Evolutionary conservation across 2,329 filamentous ascomycete genomes (phyloP).

Genomic region (Zymoseptoria tritici): DNA sequence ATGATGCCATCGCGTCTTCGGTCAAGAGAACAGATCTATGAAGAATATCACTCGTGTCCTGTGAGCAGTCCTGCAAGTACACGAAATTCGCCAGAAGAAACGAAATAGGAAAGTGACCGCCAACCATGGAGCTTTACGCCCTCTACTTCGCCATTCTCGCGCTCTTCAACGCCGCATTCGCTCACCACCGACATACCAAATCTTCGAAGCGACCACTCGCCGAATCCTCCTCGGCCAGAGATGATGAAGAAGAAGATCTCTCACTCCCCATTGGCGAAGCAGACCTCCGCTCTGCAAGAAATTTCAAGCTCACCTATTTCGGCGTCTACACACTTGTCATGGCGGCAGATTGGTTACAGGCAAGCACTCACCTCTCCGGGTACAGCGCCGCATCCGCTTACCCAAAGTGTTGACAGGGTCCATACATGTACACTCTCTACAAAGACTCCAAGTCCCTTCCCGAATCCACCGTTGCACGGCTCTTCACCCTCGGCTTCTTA

Average conservation of each 20-base stretch:
- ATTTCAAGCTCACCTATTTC: slow-evolving; percentile 38
- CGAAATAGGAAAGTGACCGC: background rate
- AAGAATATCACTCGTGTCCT: background rate
- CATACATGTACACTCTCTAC: slow-evolving; percentile 47
- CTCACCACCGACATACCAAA: slow-evolving; percentile 10
- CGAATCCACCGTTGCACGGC: slow-evolving; percentile 39
- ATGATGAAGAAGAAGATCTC: slow-evolving; percentile 8
- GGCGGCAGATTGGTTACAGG: slow-evolving; percentile 43
- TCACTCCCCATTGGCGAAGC: slow-evolving; percentile 5
- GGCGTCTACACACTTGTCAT: slow-evolving; percentile 39
- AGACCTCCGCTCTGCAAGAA: slow-evolving; percentile 26
- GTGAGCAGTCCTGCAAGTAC: background rate
- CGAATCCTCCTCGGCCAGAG: slow-evolving; percentile 1
- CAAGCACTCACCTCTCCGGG: slow-evolving; percentile 9
- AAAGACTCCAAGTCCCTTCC: slow-evolving; percentile 43
- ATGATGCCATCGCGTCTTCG: background rate
- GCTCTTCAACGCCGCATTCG: slow-evolving; percentile 15
- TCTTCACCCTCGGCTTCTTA: slow-evolving; percentile 45
- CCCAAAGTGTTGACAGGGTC: slow-evolving; percentile 28
- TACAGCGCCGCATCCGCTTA: background rate
- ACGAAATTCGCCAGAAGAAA: background rate
- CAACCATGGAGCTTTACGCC: slow-evolving; percentile 19
- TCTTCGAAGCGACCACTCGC: background rate
- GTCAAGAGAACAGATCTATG: no score
- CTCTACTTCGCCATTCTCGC: slow-evolving; percentile 17